Conservation (phyloP, 768 basidiomycete species). For the Calocybe cyanea region DNA sequence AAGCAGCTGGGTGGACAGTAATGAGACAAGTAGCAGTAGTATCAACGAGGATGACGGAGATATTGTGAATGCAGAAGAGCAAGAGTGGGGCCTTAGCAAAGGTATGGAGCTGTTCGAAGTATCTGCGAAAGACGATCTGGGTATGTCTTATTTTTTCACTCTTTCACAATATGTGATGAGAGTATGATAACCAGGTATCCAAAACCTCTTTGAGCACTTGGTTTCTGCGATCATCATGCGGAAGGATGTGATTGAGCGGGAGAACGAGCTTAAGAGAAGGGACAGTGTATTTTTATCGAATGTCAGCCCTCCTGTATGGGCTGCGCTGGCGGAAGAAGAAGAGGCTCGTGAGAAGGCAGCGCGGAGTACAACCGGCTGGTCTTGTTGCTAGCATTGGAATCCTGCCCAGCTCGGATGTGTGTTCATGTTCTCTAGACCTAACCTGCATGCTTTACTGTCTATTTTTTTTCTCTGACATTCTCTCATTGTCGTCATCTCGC, state of each 20-base stretch:
- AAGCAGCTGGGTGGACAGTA: constrained; percentile 52
- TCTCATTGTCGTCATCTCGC: background rate
- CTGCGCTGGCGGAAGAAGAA: constrained; percentile 77
- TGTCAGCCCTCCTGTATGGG: constrained; percentile 65
- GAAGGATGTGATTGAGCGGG: constrained; percentile 76
- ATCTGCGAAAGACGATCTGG: constrained; percentile 83
- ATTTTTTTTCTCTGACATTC: background rate
- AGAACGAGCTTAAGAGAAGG: constrained; percentile 75
- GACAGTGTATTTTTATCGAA: constrained; percentile 79
- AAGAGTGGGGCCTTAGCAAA: constrained; percentile 75
- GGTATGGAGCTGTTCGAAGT: constrained; percentile 90
- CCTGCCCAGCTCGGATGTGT: constrained; percentile 2
- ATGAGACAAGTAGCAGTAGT: constrained; percentile 64
- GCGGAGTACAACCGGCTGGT: constrained; percentile 56
- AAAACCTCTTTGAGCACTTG: constrained; percentile 74
- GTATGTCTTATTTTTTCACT: constrained; percentile 39
- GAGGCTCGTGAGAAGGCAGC: constrained; percentile 58
- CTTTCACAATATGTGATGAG: constrained; percentile 9
- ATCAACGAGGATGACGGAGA: constrained; percentile 65
- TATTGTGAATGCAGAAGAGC: constrained; percentile 44
- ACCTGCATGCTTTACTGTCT: background rate
- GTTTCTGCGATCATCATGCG: constrained; percentile 75
- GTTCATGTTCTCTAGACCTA: background rate
- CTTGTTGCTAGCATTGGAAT: constrained; percentile 50
- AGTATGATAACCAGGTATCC: constrained; percentile 56